Base-by-base conservation (phyloP, 1,139 yeast species). In the Diutina scorzettiae region DNA sequence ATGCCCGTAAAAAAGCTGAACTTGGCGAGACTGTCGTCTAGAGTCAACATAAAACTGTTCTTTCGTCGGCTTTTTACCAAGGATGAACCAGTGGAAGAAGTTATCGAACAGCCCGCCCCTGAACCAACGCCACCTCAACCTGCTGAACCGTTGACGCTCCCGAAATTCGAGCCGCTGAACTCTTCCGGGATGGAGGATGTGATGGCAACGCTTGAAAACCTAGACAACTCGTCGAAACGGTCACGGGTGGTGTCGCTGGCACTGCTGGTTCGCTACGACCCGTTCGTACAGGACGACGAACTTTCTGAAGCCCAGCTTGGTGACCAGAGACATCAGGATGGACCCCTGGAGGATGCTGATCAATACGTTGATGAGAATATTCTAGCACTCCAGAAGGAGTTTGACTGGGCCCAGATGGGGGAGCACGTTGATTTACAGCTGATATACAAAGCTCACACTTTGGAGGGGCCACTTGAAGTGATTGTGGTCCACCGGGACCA, bases 221-320 rank as follows among this genome's bases (percentile, higher is more conserved):
- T 49, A 12, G 51, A 48, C 37, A 40, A 44, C 25, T 44, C 47
- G 32, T 43, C 43, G 14, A 48, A 48, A 9, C 40, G 9, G 11
- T 4, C 7, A 5, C 20, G 25, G n/a, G 19, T 21, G 28, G 19
- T 16, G 39, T n/a, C 12, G n/a, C 19, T 17, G 18, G 17, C 33
- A 5, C 29, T 23, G 28, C 27, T 14, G 29, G 7, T 11, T 9
- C 39, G 24, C 17, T 44, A 45, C 24, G 49, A 47, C 33, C 43
- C 48, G 8, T 49, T 49, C 32, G 57, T 69, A 45, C 58, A 56
- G 43, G 73, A 69, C 51, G 73, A 68, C 46, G 73, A 69, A 47
- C 60, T 69, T 45, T 63, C 71, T 2, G 53, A 52, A 36, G 73
- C 59, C 30, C 73, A 67, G 49, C 67, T 69, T 40, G 59, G 56